A percentile compares a stretch with the other conserved stretches of the same genome.
Conservation (phyloP, 495 filamentous ascomycete species). For the Arthonia radiata region DNA sequence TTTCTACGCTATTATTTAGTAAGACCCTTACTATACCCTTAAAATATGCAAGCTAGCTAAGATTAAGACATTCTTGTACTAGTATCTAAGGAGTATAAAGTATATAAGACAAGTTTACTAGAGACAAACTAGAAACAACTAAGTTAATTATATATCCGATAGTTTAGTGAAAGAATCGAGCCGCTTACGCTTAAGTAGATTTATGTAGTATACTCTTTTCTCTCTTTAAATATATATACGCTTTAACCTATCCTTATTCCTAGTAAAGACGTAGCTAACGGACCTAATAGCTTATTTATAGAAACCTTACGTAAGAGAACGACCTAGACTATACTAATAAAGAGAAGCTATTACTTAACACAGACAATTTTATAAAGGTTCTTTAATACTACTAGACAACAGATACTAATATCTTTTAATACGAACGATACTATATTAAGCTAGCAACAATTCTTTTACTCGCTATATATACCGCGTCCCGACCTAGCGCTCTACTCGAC, state of each 20-base stretch:
- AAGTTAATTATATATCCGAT: slow-evolving; percentile 3
- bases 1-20: too few relatives aligned
- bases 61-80: slow-evolving; percentile 3
- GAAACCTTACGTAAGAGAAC: too few relatives aligned
- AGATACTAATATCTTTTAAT: slow-evolving; percentile 3
- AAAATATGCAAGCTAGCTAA: slow-evolving; percentile 1
- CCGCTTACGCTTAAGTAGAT: too few relatives aligned
- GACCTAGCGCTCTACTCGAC: neutral
- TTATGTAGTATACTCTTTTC: too few relatives aligned
- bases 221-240: too few relatives aligned
- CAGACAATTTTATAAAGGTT: slow-evolving; percentile 2
- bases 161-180: too few relatives aligned
- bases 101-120: slow-evolving; percentile 2
- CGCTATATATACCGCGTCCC: neutral
- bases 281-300: too few relatives aligned
- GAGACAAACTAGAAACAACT: slow-evolving; percentile 2
- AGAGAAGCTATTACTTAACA: too few relatives aligned
- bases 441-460: slow-evolving; percentile 3
- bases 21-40: slow-evolving; percentile 3
- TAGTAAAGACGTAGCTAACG: too few relatives aligned
- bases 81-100: slow-evolving; percentile 1
- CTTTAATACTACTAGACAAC: slow-evolving; percentile 3
- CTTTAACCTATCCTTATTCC: too few relatives aligned
- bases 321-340: too few relatives aligned
- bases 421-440: slow-evolving; percentile 2